Evolutionary conservation across 306 rosid genomes (phyloP), one percentile per base, ranked within the genome.

Genomic region (Castanea sativa): DNA sequence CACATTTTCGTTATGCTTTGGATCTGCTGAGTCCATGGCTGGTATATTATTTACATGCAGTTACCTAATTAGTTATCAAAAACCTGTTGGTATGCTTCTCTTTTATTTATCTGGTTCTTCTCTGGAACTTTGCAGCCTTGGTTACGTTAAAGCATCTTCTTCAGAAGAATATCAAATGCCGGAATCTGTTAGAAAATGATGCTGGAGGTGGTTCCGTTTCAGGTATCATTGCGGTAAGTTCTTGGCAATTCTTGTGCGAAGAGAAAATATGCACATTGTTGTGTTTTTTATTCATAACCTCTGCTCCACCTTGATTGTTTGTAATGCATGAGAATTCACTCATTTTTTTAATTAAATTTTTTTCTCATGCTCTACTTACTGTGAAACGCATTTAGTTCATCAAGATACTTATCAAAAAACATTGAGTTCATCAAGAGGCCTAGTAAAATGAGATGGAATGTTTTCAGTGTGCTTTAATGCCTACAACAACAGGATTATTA

Each of bases 151-250:
- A 84, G 88, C 94, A 96, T 87, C 97, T 96, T 77, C 94, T 96
- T 88, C 98, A 77, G 90, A 96, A 91, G 84, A 93, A 91, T 85
- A 76, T 90, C 16, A 96, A 93, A 83, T 91, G 98, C 90, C 92
- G 97, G 83, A 96, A 93, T 90, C 83, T 96, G 60, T 87, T 96
- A 87, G 98, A 96, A 90, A 96, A 91, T 86, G 99, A 93, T 82
- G 89, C 79, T 74, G 97, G 99, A 65, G 99, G 97, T 78, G 98
- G 98, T 81, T 96, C 98, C 5, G 94, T 91, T 77, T 92, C 91
- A 2, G 94, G 98, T 79, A 87, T 85, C 29, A 77, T 91, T 51
- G 85, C 94, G 63, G 99, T 93, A 90, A 86, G 88, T 81, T 60
- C 29, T 71, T 63, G 75, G 33, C 80, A 67, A 55, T 55, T 74